A percentile compares a stretch with the other conserved stretches of the same genome.
phyloP scores from a whole-genome alignment of 1,284 basidiomycete species.

The Serendipita sp. region DNA sequence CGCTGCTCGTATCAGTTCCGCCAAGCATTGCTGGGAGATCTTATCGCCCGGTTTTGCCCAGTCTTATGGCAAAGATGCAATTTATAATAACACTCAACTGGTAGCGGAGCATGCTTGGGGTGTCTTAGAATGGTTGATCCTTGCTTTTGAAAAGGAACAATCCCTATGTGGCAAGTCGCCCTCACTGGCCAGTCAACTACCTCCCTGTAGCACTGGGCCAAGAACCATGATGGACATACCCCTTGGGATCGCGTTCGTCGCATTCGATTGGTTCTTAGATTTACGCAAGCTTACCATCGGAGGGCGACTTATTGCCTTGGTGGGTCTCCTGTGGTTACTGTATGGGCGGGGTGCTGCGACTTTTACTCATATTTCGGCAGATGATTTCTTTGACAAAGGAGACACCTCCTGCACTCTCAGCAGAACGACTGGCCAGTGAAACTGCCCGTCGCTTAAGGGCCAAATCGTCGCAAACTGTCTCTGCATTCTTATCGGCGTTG shows the following conservation, averaged over 20 bases:
- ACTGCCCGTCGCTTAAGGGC: neutral
- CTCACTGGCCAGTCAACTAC: neutral
- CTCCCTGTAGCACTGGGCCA: neutral
- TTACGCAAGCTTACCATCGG: neutral
- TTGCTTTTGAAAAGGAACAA: neutral
- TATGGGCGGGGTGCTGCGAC: neutral
- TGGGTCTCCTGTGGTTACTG: neutral
- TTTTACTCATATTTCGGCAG: neutral
- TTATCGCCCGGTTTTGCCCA: neutral
- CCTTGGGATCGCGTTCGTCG: neutral
- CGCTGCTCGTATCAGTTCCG: neutral
- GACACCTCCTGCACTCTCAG: neutral
- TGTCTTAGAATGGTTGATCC: neutral
- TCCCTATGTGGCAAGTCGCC: neutral
- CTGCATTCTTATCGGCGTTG: neutral
- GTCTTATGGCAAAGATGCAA: neutral
- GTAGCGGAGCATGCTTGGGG: neutral
- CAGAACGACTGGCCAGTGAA: neutral
- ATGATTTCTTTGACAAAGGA: neutral
- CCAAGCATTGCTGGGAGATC: neutral
- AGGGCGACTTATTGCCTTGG: neutral
- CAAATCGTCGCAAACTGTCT: neutral
- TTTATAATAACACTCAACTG: neutral
- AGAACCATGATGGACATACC: neutral
- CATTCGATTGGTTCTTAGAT: neutral